Conservation (phyloP, 768 basidiomycete species). For the Gautieria morchelliformis region DNA sequence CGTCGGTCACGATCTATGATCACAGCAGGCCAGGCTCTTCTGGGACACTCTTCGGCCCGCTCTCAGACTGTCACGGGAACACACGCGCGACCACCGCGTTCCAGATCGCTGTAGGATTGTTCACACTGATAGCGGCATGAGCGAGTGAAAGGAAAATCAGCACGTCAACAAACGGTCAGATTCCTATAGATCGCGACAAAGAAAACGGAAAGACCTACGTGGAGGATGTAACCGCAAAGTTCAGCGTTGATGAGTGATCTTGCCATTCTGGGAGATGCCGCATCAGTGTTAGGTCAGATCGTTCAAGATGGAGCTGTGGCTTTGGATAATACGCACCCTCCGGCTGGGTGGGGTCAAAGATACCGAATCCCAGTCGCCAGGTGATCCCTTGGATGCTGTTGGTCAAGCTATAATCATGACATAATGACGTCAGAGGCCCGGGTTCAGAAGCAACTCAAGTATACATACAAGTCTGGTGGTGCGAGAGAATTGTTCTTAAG, state of each 20-base stretch:
- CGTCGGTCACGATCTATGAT: no score
- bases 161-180: neutral
- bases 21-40: no score
- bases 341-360: constrained; percentile 39
- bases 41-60: no score
- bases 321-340: constrained; percentile 33
- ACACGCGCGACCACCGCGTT: constrained; percentile 26
- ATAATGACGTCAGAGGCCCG: neutral
- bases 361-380: constrained; percentile 54
- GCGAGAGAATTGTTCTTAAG: constrained; percentile 46
- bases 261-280: constrained; percentile 10
- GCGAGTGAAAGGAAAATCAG: neutral
- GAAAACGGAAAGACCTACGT: constrained; percentile 28
- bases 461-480: constrained; percentile 49
- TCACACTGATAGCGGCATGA: constrained; percentile 29
- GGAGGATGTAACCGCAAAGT: constrained; percentile 5
- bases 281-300: neutral
- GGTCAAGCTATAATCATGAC: constrained; percentile 27
- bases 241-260: constrained; percentile 6
- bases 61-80: neutral
- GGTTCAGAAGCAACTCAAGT: neutral
- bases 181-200: neutral
- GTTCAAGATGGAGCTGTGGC: no score
- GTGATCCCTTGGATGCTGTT: constrained; percentile 55
- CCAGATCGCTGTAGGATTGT: constrained; percentile 50